Evolutionary conservation across 345 rosid species (phyloP).

Genomic region (Noccaea caerulescens): DNA sequence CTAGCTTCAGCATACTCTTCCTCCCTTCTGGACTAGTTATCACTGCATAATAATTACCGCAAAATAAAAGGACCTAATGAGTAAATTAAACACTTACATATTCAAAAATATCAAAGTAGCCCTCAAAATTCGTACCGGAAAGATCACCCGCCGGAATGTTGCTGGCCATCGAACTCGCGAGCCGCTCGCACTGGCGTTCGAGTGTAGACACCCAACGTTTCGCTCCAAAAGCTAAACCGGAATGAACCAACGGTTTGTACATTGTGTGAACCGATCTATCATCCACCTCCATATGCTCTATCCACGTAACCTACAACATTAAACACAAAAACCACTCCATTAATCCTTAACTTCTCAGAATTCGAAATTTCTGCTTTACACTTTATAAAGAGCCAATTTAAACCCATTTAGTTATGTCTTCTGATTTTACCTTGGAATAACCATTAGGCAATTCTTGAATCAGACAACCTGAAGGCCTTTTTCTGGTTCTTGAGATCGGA

Average conservation of each 20-base stretch:
- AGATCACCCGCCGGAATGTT: constrained; percentile 87
- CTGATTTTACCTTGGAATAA: constrained; percentile 75
- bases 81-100: background rate
- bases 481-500: constrained; percentile 58
- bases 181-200: constrained; percentile 89
- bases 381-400: background rate
- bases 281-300: constrained; percentile 90
- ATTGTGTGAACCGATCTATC: constrained; percentile 73
- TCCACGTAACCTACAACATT: constrained; percentile 72
- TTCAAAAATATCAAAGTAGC: background rate
- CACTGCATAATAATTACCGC: constrained; percentile 47
- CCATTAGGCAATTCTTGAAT: constrained; percentile 92
- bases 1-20: constrained; percentile 91
- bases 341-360: background rate
- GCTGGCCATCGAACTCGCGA: constrained; percentile 87
- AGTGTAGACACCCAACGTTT: constrained; percentile 91
- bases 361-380: background rate
- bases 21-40: constrained; percentile 86
- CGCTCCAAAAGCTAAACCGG: constrained; percentile 88
- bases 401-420: background rate
- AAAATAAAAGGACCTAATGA: constrained; percentile 17
- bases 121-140: constrained; percentile 48
- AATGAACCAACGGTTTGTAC: constrained; percentile 63
- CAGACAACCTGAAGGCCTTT: constrained; percentile 95
- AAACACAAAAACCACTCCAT: background rate